Base-by-base conservation (phyloP, 805 yeast genomes). In the Cyberlindnera misumaiensis region DNA sequence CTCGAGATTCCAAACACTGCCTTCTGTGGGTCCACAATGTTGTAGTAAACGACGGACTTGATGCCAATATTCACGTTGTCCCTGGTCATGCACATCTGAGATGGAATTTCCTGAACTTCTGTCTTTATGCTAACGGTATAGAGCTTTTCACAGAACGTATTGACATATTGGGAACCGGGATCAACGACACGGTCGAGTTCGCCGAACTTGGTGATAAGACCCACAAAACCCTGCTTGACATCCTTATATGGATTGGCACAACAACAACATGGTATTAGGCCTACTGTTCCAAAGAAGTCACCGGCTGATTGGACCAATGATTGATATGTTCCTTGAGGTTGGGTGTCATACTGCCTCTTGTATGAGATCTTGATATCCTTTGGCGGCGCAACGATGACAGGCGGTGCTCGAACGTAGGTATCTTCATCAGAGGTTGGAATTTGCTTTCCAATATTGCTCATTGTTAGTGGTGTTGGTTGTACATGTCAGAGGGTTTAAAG, bases 211-310 rank as follows among this genome's bases (percentile, higher is more conserved):
- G 82, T 80, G 36, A 80, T 65, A 40, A 80, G 65, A 11, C 87
- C 88, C 40, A 80, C 86, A 42, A 72, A 63, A 53, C 88, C 88
- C 60, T 80, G 84, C 20, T 68, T 55, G 20, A 80, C 83, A 27
- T 67, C 63, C 49, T 68, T 63, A 62, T 73, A 80, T 8, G 85
- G 85, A 52, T 77, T 78, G 8, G 70, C 57, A 46, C 65, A 68
- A 37, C 67, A 51, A 49, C 72, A 78, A 47, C 71, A 60, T 4
- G 86, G 54, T n/a, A 51, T 17, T 30, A 46, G 15, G 33, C 56
- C 56, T 1, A 47, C 20, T 13, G 57, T 49, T 28, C 87, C 87
- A 48, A 73, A 65, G 28, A 63, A 41, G 10, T 36, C 39, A 28
- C 87, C 87, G 41, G 64, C 38, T 0, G 48, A 17, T 28, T 60